Base-by-base conservation (phyloP, 2,329 filamentous ascomycete genomes). In the Coleophoma crateriformis region DNA sequence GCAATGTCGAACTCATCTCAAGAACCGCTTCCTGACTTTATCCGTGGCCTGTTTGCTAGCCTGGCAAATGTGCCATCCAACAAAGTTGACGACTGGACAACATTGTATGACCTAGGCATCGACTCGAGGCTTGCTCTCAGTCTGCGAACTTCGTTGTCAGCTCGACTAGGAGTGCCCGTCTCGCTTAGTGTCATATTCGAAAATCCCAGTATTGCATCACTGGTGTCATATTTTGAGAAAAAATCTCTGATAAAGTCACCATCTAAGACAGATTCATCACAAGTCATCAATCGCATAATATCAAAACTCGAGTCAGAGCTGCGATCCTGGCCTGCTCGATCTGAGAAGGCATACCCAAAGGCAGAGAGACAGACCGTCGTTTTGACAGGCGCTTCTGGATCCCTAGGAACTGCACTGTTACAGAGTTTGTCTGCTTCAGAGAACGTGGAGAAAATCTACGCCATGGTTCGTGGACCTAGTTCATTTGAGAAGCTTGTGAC, bases 121-220 rank as follows among this genome's bases (percentile, higher is more conserved):
- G 53, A 59, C 34, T 63, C 60, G 2, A 57, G 54, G 5, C 53
- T 57, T 2, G 61, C 63, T 12, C 48, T 64, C 8, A 53, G 50
- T 11, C 46, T 65, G 7, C 57, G 59, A 22, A 44, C 55, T 7
- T 57, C 52, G 4, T 51, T 65, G 1, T 56, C 60, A 1, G 44
- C 52, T 8, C 49, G 55, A 6, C 54, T 65, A 5, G 54, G 56
- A 3, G 52, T 45, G 2, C 49, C 52, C n/a, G 45, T 65, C 17
- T 62, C 63, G 15, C 50, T 65, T 7, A 57, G 57, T 48, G 55
- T 55, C 11, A 58, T 65, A 7, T 64, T 64, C 35, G 63, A 64
- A 44, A 59, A 63, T 19, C 60, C 61, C 22, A 37, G 33, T 14
- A 38, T 46, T 20, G 6, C 14, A 6, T 19, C 33, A 12, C 17